phyloP scores from a whole-genome alignment of 2,329 filamentous ascomycete species.

The Mycosphaerella arachidis region DNA sequence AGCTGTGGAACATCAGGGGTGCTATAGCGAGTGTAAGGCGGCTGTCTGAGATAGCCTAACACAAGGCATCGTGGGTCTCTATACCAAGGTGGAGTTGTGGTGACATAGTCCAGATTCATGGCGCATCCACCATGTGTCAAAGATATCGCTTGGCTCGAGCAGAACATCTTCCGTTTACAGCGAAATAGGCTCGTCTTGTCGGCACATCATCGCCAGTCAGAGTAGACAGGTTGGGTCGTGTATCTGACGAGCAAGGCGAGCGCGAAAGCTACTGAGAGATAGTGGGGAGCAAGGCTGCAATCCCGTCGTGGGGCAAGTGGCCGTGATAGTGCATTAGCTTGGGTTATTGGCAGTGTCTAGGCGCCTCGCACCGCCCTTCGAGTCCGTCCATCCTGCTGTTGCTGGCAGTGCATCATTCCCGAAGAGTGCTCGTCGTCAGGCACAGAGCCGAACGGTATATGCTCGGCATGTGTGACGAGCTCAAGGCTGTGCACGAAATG shows the following conservation, averaged over 20 bases:
- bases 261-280: neutral
- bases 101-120: neutral
- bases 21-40: neutral
- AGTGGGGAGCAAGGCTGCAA: neutral
- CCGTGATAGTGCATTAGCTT: neutral
- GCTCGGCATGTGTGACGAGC: neutral
- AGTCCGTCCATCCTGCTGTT: neutral
- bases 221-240: neutral
- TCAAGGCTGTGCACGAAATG: neutral
- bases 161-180: neutral
- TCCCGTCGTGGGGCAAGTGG: neutral
- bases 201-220: neutral
- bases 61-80: neutral
- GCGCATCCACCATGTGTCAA: conserved; percentile 1
- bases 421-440: neutral
- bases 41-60: neutral
- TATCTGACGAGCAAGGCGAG: neutral
- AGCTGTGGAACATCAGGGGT: conserved; percentile 4
- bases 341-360: neutral
- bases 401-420: neutral
- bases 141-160: neutral
- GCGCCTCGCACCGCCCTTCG: neutral
- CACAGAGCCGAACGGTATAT: neutral
- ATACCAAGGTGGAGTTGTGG: neutral
- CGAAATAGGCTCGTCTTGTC: neutral